Base-by-base conservation (phyloP, 169 alveolate species). In the Fabrea salina region DNA sequence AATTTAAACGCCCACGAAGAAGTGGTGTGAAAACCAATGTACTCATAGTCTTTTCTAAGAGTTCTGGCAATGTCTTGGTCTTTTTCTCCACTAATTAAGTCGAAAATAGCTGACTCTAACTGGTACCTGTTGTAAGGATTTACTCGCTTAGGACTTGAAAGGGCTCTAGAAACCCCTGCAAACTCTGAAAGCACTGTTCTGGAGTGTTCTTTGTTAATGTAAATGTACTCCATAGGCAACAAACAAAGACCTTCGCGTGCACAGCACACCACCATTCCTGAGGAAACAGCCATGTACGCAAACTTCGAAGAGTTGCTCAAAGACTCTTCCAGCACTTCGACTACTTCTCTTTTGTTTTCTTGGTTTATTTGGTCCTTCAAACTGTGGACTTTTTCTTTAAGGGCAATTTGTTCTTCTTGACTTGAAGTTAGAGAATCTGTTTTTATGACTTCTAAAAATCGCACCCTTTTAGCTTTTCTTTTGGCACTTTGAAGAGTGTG, bases 391-490 rank as follows among this genome's bases (percentile, higher is more conserved):
- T 44, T 16, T 16, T 44, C 16, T 44, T 44, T 11, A 44, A 11
- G 16, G 11, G 16, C 16, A 11, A 11, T 16, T 44, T 11, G 11
- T 11, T 44, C 53, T 44, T 11, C 53, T 16, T 16, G 11, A 44
- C 53, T n/a, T n/a, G n/a, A n/a, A n/a, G n/a, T n/a, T n/a, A n/a
- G n/a, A n/a, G n/a, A n/a, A n/a, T n/a, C n/a, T n/a, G n/a, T n/a
- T n/a, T n/a, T n/a, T n/a, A n/a, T n/a, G n/a, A n/a, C n/a, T n/a
- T n/a, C n/a, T n/a, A n/a, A n/a, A n/a, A n/a, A n/a, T n/a, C n/a
- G n/a, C n/a, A n/a, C n/a, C n/a, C n/a, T n/a, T n/a, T n/a, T n/a
- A 90, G 54, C 90, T 90, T 7, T 7, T 7, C 0, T 94, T 87
- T 33, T 92, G 89, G 30, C 54, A 4, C 41, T 33, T 41, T 32